Conservation (phyloP, 805 yeast species). For the Brettanomyces naardenensis region DNA sequence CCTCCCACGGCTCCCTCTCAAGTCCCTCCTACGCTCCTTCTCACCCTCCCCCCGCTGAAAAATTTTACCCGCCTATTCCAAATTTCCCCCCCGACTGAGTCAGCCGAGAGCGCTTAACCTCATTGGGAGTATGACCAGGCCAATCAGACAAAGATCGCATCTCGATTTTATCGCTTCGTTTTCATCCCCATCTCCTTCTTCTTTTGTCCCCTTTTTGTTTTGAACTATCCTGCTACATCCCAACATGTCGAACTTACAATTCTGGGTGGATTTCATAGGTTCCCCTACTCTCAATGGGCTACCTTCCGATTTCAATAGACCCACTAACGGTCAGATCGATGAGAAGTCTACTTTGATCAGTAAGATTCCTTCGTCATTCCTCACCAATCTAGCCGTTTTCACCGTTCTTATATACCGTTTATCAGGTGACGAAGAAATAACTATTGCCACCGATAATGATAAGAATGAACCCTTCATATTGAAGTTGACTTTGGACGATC, state of each 20-base stretch:
- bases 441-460: slow-evolving; percentile 61
- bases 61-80: too few species aligned
- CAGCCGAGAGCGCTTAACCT: too few species aligned
- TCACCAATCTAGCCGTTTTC: slow-evolving; percentile 55
- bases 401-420: slow-evolving; percentile 67
- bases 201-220: neutral
- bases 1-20: too few species aligned
- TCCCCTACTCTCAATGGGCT: slow-evolving; percentile 80
- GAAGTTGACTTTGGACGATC: slow-evolving; percentile 47
- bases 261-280: slow-evolving; percentile 61
- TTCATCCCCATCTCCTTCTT: too few species aligned
- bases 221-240: neutral
- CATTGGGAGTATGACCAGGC: too few species aligned
- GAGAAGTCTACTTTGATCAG: slow-evolving; percentile 37
- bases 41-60: too few species aligned
- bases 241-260: slow-evolving; percentile 20
- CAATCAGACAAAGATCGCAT: too few species aligned
- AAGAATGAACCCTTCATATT: slow-evolving; percentile 46
- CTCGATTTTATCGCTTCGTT: too few species aligned
- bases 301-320: slow-evolving; percentile 82
- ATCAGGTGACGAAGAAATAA: slow-evolving; percentile 92
- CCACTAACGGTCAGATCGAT: slow-evolving; percentile 57
- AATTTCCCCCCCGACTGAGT: too few species aligned
- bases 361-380: slow-evolving; percentile 26
- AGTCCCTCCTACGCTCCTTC: too few species aligned